Percentiles rank a stretch among this genome's conserved stretches.
Conservation (phyloP, 2,329 filamentous ascomycete species). For the Cercospora sojina region DNA sequence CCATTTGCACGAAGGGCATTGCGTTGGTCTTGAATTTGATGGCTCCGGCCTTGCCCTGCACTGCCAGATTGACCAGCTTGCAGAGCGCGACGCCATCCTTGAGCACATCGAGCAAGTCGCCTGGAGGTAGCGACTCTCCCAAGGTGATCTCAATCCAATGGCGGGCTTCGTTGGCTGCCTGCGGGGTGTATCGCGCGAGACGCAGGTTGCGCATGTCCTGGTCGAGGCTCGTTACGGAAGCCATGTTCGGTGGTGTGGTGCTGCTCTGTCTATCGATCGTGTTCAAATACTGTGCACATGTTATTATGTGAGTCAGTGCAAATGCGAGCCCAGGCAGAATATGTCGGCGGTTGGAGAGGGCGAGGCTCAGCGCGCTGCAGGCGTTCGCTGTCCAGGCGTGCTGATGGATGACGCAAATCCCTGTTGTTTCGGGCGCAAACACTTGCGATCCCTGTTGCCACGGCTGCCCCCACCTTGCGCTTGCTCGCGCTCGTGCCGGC, state of each 20-base stretch:
- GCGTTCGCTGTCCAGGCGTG: not conserved
- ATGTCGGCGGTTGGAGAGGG: slow-evolving; percentile 1
- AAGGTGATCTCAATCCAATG: slow-evolving; percentile 82
- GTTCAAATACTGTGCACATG: not conserved
- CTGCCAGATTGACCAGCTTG: slow-evolving; percentile 82
- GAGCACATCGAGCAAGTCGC: slow-evolving; percentile 78
- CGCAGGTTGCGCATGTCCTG: slow-evolving; percentile 93
- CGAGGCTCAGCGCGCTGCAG: slow-evolving; percentile 9
- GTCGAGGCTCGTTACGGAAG: slow-evolving; percentile 88
- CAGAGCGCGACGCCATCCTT: slow-evolving; percentile 92
- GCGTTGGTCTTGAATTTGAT: slow-evolving; percentile 86
- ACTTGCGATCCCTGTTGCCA: not conserved
- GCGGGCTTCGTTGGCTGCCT: slow-evolving; percentile 80
- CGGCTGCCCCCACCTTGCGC: not conserved
- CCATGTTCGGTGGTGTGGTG: slow-evolving; percentile 58
- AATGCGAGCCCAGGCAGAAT: not conserved
- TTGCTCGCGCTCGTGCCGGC: not conserved
- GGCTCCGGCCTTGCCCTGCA: slow-evolving; percentile 71
- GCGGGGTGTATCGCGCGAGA: slow-evolving; percentile 87
- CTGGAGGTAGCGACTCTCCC: slow-evolving; percentile 67
- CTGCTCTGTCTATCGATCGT: not conserved
- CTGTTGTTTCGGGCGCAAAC: not conserved
- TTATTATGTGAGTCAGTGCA: not conserved
- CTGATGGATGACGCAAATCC: not conserved
- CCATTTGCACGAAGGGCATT: slow-evolving; percentile 99